phyloP scores from a whole-genome alignment of 495 filamentous ascomycete species.

The Aspergillus wentii region DNA sequence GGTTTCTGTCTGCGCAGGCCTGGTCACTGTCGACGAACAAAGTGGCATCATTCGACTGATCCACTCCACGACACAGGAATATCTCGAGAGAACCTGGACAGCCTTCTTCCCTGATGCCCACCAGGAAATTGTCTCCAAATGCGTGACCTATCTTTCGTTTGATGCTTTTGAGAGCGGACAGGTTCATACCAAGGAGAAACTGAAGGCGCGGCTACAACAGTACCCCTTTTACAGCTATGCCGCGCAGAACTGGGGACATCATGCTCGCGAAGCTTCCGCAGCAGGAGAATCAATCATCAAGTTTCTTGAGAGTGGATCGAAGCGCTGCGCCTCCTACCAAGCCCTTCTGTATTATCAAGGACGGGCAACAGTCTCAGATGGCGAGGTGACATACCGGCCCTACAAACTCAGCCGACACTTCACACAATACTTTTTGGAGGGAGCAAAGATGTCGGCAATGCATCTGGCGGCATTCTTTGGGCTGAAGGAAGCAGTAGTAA shows the following conservation, averaged over 20 bases:
- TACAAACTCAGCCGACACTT: no score
- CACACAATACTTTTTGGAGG: no score
- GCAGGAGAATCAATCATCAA: no score
- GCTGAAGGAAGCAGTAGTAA: no score
- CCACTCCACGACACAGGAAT: neutral
- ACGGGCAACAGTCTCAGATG: no score
- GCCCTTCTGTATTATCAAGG: no score
- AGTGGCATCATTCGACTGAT: neutral
- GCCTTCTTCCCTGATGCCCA: neutral
- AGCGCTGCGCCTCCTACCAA: no score
- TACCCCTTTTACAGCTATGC: constrained; percentile 40
- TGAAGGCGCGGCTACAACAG: constrained; percentile 3
- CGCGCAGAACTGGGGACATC: constrained; percentile 36
- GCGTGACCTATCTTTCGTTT: constrained; percentile 19
- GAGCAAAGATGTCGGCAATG: no score
- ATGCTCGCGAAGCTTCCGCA: no score
- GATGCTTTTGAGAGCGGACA: constrained; percentile 11
- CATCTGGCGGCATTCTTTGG: no score
- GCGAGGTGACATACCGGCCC: no score
- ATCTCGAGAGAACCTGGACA: neutral
- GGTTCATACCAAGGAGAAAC: constrained; percentile 4
- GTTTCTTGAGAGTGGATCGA: no score
- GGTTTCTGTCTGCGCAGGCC: constrained; percentile 3
- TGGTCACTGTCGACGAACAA: constrained; percentile 2
- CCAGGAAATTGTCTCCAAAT: constrained; percentile 8